Percentiles rank a stretch among this genome's conserved stretches.
Conservation (phyloP, 2,329 filamentous ascomycete genomes). For the Hypoxylon sp. region DNA sequence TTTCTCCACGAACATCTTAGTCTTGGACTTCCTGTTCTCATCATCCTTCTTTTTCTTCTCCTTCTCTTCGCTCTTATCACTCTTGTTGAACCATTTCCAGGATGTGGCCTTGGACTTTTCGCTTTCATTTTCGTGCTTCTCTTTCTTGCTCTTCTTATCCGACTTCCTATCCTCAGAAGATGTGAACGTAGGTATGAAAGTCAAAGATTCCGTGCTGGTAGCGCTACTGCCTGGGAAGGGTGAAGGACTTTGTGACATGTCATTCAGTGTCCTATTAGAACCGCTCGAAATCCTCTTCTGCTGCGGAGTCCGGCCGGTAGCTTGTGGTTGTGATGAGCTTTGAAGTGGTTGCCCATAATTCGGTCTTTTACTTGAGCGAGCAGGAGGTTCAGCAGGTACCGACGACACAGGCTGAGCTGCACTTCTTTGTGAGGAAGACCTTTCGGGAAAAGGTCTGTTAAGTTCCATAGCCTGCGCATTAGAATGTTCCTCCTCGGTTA, state of each 20-base stretch:
- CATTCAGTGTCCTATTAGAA: slow-evolving; percentile 68
- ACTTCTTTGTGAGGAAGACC: slow-evolving; percentile 66
- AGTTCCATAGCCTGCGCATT: slow-evolving; percentile 43
- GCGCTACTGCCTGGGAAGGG: slow-evolving; percentile 76
- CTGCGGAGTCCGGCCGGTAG: slow-evolving; percentile 40
- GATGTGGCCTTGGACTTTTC: slow-evolving; percentile 75
- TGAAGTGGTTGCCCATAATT: slow-evolving; percentile 52
- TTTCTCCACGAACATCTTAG: slow-evolving; percentile 68
- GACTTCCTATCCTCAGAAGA: slow-evolving; percentile 75
- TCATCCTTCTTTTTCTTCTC: slow-evolving; percentile 75
- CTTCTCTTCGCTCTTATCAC: slow-evolving; percentile 79
- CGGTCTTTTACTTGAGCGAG: slow-evolving; percentile 61
- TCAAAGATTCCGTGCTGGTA: slow-evolving; percentile 79
- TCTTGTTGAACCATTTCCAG: slow-evolving; percentile 78
- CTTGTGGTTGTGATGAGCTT: slow-evolving; percentile 45
- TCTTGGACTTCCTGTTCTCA: slow-evolving; percentile 75
- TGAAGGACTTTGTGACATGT: slow-evolving; percentile 75
- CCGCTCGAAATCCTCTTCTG: slow-evolving; percentile 52
- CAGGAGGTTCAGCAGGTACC: slow-evolving; percentile 59
- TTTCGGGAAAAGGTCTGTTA: slow-evolving; percentile 61
- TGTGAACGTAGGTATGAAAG: slow-evolving; percentile 80
- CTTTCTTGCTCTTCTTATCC: slow-evolving; percentile 82
- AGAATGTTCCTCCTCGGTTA: slow-evolving; percentile 57
- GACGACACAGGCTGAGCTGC: slow-evolving; percentile 61
- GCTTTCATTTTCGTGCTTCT: slow-evolving; percentile 73